These are phyloP conservation scores for Annulohypoxylon stygium DNA, from an alignment of 495 filamentous ascomycete species.

Conservation along the genomic window DNA sequence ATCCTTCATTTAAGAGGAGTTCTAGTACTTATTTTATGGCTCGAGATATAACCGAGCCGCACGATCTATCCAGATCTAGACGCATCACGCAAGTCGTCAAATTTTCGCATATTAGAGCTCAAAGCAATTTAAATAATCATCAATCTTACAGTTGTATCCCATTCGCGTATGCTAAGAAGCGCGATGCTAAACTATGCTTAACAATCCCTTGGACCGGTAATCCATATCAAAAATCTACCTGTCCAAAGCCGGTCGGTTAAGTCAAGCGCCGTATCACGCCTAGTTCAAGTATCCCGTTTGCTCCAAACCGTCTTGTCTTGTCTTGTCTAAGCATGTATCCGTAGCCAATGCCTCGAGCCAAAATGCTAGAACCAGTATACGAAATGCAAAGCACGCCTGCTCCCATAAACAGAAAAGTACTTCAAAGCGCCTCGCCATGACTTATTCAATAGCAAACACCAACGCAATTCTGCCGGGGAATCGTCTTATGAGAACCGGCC, in stretches of 20 bases:
- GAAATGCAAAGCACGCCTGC: neutral
- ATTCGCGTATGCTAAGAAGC: neutral
- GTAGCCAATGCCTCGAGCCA: conserved; percentile 1
- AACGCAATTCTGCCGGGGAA: neutral
- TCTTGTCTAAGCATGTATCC: conserved; percentile 26
- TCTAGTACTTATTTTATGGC: neutral
- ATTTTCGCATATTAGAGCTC: neutral
- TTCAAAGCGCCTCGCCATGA: neutral
- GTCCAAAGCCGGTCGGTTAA: neutral
- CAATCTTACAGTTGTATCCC: conserved; percentile 1
- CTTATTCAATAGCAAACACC: neutral
- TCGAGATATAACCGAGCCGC: neutral
- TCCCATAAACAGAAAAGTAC: neutral
- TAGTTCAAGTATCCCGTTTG: neutral
- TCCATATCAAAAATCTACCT: conserved; percentile 14
- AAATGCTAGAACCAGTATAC: conserved; percentile 10
- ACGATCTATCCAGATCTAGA: neutral
- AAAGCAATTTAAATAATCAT: neutral
- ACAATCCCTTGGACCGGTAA: neutral
- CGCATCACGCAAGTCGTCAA: neutral
- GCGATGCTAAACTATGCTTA: neutral
- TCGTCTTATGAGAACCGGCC: conserved; percentile 45
- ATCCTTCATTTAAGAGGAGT: neutral
- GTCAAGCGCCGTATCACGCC: neutral
- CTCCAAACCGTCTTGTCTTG: neutral